A percentile compares a stretch with the other conserved stretches of the same genome.
These are phyloP conservation scores for Alternaria ventricosa DNA, from an alignment of 2,329 filamentous ascomycete genomes.

Conservation along the genomic window DNA sequence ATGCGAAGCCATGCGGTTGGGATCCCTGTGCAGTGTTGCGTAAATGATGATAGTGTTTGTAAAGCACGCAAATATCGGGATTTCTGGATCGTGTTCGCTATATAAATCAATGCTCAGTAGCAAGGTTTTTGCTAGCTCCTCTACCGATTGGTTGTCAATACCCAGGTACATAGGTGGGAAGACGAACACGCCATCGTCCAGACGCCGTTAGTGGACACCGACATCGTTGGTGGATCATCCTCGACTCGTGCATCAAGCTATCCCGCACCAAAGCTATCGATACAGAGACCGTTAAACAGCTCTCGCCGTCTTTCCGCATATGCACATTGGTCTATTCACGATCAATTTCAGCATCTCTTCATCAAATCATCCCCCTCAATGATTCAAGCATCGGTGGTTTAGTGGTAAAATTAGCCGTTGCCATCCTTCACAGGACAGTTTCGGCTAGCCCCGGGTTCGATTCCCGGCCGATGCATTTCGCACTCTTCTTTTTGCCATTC, in stretches of 20 bases:
- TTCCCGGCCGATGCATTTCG: slow-evolving; percentile 1
- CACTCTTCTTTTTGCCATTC: background rate
- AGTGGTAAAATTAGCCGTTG: slow-evolving; percentile 32
- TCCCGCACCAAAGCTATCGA: background rate
- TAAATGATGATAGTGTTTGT: background rate
- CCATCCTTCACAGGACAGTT: slow-evolving; percentile 11
- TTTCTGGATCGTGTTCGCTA: too few relatives aligned
- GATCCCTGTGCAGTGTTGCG: background rate
- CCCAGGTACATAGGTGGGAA: background rate
- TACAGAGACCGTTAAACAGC: background rate
- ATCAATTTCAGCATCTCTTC: background rate
- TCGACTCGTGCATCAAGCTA: background rate
- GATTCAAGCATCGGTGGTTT: slow-evolving; percentile 23
- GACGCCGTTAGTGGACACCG: background rate
- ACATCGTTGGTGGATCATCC: background rate
- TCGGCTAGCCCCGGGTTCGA: slow-evolving; percentile 28
- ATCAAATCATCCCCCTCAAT: background rate
- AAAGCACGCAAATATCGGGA: too few relatives aligned
- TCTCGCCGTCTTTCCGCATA: background rate
- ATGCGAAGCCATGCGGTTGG: background rate
- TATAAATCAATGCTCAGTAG: background rate
- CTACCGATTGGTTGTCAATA: background rate
- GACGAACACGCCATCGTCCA: background rate
- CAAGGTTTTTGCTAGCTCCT: background rate
- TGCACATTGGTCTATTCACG: background rate